Percentiles rank a stretch among this genome's conserved stretches.
Conservation (phyloP, 495 filamentous ascomycete genomes). For the Amniculicola lignicola region DNA sequence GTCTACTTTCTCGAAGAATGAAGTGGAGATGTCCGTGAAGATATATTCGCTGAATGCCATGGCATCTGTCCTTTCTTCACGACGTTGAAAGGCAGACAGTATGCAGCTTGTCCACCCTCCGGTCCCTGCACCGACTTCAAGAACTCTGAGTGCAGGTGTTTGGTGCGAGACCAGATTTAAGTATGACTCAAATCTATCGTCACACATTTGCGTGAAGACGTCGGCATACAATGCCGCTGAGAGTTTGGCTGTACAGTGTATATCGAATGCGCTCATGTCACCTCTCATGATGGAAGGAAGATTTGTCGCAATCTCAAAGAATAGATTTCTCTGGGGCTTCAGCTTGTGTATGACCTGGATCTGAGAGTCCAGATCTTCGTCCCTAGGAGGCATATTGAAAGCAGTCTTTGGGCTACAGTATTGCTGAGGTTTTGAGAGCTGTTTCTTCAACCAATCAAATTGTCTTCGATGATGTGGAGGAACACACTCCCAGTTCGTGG, state of each 20-base stretch:
- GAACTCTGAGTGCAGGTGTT: background rate
- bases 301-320: background rate
- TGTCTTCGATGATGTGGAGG: background rate
- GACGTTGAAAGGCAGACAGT: background rate
- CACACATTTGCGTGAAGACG: background rate
- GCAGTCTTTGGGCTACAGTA: too few relatives aligned
- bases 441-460: background rate
- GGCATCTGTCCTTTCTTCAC: too few relatives aligned
- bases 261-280: background rate
- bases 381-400: too few relatives aligned
- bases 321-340: background rate
- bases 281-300: background rate
- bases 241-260: background rate
- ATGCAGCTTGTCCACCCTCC: background rate
- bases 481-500: background rate
- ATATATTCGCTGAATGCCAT: constrained; percentile 8
- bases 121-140: constrained; percentile 22
- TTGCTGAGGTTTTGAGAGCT: too few relatives aligned
- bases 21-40: constrained; percentile 32
- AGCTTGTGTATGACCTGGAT: background rate
- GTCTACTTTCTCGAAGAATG: constrained; percentile 28
- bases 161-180: background rate
- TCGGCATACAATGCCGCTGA: background rate
- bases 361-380: too few relatives aligned
- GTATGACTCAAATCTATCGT: background rate